Evolutionary conservation across 2,329 filamentous ascomycete genomes (phyloP).

Genomic region (Aureobasidium pullulans): DNA sequence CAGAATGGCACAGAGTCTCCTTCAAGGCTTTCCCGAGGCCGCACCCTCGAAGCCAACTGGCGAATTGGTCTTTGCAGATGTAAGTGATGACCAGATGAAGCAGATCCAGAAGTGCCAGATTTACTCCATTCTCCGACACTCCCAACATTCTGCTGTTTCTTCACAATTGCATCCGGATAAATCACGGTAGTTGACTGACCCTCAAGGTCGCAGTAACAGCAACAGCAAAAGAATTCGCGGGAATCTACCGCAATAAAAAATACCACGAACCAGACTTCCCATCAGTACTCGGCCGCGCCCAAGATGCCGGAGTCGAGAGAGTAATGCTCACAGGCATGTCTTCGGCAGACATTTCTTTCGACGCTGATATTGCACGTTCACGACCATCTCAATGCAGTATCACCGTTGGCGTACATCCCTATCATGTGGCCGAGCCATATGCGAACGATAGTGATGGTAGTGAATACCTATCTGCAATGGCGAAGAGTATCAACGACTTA

Average conservation of each 20-base stretch:
- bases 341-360: conserved; percentile 33
- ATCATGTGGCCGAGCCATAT: conserved; percentile 39
- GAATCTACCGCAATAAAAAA: conserved; percentile 44
- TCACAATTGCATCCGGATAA: neutral
- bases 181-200: neutral
- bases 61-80: conserved; percentile 5
- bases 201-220: conserved; percentile 28
- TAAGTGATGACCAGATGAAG: neutral
- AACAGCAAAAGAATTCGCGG: conserved; percentile 39
- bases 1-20: neutral
- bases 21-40: neutral
- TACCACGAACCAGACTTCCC: conserved; percentile 41
- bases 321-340: conserved; percentile 33
- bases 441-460: conserved; percentile 23
- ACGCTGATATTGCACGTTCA: conserved; percentile 20
- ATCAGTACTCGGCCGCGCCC: conserved; percentile 36
- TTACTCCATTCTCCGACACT: neutral
- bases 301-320: conserved; percentile 35
- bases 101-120: neutral
- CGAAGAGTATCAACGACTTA: conserved; percentile 20
- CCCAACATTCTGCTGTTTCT: neutral
- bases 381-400: conserved; percentile 31
- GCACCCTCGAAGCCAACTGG: neutral
- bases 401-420: conserved; percentile 46
- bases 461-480: conserved; percentile 25